Conservation (phyloP, 306 rosid genomes). For the Quercus ilex region DNA sequence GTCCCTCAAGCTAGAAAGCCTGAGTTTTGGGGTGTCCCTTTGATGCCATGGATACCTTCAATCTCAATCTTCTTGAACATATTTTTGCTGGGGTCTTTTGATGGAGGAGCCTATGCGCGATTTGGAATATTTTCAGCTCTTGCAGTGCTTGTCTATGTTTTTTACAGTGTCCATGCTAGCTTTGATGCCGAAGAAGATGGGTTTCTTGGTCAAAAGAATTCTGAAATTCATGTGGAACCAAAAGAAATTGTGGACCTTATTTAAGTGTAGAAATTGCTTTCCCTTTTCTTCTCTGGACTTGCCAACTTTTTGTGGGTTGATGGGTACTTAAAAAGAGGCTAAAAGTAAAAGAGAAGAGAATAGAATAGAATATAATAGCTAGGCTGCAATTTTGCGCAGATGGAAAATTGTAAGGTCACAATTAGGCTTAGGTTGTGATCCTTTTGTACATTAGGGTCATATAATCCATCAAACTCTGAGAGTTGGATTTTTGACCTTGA, state of each 20-base stretch:
- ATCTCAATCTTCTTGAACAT: conserved; percentile 72
- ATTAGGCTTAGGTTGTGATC: conserved; percentile 25
- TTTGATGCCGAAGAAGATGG: conserved; percentile 68
- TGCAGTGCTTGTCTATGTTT: conserved; percentile 54
- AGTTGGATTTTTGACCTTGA: conserved; percentile 10
- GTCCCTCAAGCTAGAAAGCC: conserved; percentile 83
- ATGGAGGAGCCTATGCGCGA: conserved; percentile 69
- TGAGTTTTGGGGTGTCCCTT: conserved; percentile 91
- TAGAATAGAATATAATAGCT: conserved; percentile 16
- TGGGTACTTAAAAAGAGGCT: conserved; percentile 20
- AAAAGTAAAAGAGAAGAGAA: conserved; percentile 8
- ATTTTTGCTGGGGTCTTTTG: conserved; percentile 69
- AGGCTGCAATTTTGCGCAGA: conserved; percentile 32
- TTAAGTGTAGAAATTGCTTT: conserved; percentile 40
- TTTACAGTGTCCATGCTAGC: conserved; percentile 94
- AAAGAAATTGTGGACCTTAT: conserved; percentile 36
- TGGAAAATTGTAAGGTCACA: conserved; percentile 52
- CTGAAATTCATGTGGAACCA: conserved; percentile 37
- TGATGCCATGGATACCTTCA: conserved; percentile 96
- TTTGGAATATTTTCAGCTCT: conserved; percentile 70
- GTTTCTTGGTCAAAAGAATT: conserved; percentile 47
- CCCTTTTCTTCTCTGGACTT: neutral
- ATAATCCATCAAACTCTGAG: conserved; percentile 11
- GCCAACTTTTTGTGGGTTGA: conserved; percentile 24
- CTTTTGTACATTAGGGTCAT: conserved; percentile 18